These are phyloP conservation scores for Quercus tomentella DNA, from an alignment of 331 rosid genomes.

Conservation along the genomic window DNA sequence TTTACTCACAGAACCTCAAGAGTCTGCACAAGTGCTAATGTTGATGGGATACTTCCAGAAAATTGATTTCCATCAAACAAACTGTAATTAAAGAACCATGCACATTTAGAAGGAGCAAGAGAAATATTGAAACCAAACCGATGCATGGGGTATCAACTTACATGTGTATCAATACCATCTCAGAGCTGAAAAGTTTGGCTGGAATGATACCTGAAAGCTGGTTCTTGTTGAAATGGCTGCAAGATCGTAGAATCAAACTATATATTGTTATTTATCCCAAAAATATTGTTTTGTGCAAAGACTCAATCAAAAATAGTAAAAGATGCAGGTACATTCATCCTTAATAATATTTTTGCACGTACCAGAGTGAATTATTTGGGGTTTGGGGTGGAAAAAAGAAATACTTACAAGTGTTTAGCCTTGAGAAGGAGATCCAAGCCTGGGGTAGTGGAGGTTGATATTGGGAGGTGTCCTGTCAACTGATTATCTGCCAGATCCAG, in stretches of 20 bases:
- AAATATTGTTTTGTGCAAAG: neutral
- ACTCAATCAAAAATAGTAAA: neutral
- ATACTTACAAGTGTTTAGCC: slow-evolving; percentile 83
- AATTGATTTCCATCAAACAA: slow-evolving; percentile 75
- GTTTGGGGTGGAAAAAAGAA: neutral
- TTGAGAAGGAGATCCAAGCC: slow-evolving; percentile 75
- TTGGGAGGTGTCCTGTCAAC: slow-evolving; percentile 60
- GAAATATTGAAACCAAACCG: neutral
- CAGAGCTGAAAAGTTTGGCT: slow-evolving; percentile 59
- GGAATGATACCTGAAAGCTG: slow-evolving; percentile 72
- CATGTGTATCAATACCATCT: slow-evolving; percentile 72
- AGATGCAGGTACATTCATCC: neutral
- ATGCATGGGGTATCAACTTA: slow-evolving; percentile 34
- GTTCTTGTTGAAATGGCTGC: slow-evolving; percentile 91
- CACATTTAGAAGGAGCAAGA: slow-evolving; percentile 6
- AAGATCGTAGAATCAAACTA: slow-evolving; percentile 9
- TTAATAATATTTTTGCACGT: neutral
- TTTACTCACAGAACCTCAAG: slow-evolving; percentile 96
- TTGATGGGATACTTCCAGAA: slow-evolving; percentile 58
- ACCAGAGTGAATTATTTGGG: neutral
- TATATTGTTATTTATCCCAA: neutral
- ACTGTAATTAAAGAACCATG: slow-evolving; percentile 34
- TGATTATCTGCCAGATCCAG: slow-evolving; percentile 74
- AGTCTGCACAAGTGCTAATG: slow-evolving; percentile 67
- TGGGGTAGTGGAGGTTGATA: slow-evolving; percentile 49